phyloP scores from a whole-genome alignment of 2,329 filamentous ascomycete genomes.

The Cercospora canescens region DNA sequence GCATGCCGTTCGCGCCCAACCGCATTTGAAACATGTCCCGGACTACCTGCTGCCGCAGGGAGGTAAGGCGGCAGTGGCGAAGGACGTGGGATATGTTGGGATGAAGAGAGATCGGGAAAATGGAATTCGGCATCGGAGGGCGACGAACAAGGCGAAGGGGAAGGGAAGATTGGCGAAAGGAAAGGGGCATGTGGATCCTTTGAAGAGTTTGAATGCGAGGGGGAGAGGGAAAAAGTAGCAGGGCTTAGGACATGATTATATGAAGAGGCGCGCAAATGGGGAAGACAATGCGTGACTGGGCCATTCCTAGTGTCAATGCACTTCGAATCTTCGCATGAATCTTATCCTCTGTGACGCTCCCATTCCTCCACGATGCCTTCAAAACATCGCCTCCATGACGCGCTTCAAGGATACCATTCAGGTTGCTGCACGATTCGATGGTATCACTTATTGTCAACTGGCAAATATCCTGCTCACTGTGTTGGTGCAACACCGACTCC shows the following conservation, averaged over 20 bases:
- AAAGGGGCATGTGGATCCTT: constrained; percentile 71
- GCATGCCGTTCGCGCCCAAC: constrained; percentile 77
- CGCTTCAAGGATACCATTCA: too few relatives aligned
- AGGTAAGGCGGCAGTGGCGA: constrained; percentile 64
- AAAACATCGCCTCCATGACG: too few relatives aligned
- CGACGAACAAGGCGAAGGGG: constrained; percentile 44
- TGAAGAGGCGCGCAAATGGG: too few relatives aligned
- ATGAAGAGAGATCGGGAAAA: constrained; percentile 54
- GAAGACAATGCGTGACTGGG: too few relatives aligned
- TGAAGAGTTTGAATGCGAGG: constrained; percentile 76
- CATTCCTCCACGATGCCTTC: too few relatives aligned
- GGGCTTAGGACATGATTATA: too few relatives aligned
- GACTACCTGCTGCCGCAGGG: constrained; percentile 84
- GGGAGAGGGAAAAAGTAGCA: constrained; percentile 37
- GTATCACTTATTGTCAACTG: neutral
- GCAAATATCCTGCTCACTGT: neutral
- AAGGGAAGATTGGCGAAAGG: constrained; percentile 56
- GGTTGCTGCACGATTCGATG: too few relatives aligned
- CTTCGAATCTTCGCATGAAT: too few relatives aligned
- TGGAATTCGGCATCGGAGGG: constrained; percentile 47
- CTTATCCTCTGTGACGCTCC: too few relatives aligned
- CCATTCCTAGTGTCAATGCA: too few relatives aligned
- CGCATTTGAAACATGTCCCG: constrained; percentile 90
- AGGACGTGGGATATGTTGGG: constrained; percentile 75
- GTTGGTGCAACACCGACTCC: neutral